Percentiles rank a stretch among this genome's conserved stretches.
phyloP scores from a whole-genome alignment of 768 basidiomycete species.

The Amanita pallidorosea region DNA sequence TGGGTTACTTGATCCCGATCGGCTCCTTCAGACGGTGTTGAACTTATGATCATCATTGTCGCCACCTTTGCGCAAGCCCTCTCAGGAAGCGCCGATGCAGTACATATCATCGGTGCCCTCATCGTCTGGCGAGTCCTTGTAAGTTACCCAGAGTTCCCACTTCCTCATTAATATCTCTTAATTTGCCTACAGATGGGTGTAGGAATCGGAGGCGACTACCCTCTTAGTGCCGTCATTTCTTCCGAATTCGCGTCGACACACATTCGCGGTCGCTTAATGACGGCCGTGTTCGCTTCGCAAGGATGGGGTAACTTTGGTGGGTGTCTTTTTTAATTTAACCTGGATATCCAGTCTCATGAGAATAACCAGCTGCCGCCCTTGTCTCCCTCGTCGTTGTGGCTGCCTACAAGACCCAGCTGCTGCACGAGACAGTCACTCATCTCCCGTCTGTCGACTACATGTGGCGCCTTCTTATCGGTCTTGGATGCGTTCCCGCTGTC shows the following conservation, averaged over 20 bases:
- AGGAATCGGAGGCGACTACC: conserved; percentile 88
- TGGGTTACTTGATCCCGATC: neutral
- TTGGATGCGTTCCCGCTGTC: conserved; percentile 74
- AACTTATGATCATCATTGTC: conserved; percentile 75
- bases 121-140: conserved; percentile 78
- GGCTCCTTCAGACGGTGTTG: conserved; percentile 44
- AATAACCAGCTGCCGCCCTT: conserved; percentile 43
- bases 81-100: conserved; percentile 53
- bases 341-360: neutral
- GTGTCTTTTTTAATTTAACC: conserved; percentile 2
- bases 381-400: conserved; percentile 52
- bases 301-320: conserved; percentile 82
- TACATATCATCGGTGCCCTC: conserved; percentile 65
- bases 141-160: conserved; percentile 8
- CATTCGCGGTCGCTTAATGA: conserved; percentile 80
- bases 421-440: conserved; percentile 27
- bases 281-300: conserved; percentile 76
- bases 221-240: conserved; percentile 75
- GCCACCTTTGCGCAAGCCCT: conserved; percentile 75
- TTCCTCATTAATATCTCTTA: neutral
- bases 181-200: conserved; percentile 45
- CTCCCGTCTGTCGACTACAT: conserved; percentile 53
- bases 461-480: conserved; percentile 85
- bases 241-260: conserved; percentile 79
- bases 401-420: conserved; percentile 55